Evolutionary conservation across 805 yeast species (phyloP), one percentile per base, ranked within the genome.

Genomic region (Lachancea cidri): DNA sequence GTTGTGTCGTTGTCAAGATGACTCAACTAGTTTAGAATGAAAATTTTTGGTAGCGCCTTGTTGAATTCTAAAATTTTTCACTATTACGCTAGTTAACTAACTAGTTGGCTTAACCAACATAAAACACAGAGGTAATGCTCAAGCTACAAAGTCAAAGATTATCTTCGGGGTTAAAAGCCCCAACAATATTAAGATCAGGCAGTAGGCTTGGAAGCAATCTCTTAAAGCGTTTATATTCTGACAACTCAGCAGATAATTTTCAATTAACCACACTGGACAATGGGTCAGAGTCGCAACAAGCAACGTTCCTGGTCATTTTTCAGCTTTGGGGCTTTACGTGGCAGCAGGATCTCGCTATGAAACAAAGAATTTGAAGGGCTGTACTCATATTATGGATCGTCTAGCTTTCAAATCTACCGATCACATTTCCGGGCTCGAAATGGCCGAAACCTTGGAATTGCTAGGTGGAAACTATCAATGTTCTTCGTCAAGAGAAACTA

Each of bases 381-480:
- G 82, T 36, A 80, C 94, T 4, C 98, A 93, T 60, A 64, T 93
- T 20, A 66, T 81, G 54, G 98, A 91, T 60, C 73, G 96, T 44
- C 64, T 93, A 57, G 91, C 98, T 0, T 93, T 80, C 72, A 81
- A 81, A 56, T 77, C 86, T 4, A 83, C 91, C 0, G 62, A 70
- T 27, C 68, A 74, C 41, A 68, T 72, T 43, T 53, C 76, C 1
- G 89, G 86, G 2, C 65, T 72, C 33, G 74, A 82, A 38, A 85
- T 93, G 86, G 72, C 85, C 49, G 83, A 83, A 48, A 74, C 73
- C 16, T 68, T 93, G 47, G 88, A 87, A 43, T 70, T 77, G 29
- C 64, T 93, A 43, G 98, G 98, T 36, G 98, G 98, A 11, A 91
- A 88, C 61, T 88, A 84, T 64, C 89, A 86, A 79, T 85, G 95